A percentile compares a stretch with the other conserved stretches of the same genome.
phyloP scores from a whole-genome alignment of 2,329 filamentous ascomycete species.

The Alternaria longipes region DNA sequence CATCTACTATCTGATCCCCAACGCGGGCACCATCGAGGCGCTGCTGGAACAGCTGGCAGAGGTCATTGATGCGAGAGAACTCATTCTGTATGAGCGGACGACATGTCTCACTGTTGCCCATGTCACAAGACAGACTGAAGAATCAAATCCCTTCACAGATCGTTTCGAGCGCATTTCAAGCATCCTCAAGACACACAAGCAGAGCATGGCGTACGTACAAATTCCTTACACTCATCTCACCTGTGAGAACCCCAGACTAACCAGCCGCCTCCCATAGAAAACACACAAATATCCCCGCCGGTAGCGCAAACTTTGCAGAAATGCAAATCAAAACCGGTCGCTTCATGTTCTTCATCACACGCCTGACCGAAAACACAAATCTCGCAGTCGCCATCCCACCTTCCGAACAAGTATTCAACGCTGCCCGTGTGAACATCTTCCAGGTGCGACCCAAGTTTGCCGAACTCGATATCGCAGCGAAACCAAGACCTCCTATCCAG shows the following conservation, averaged over 20 bases:
- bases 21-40: slow-evolving; percentile 84
- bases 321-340: slow-evolving; percentile 81
- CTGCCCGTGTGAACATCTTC: slow-evolving; percentile 87
- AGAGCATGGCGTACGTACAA: slow-evolving; percentile 66
- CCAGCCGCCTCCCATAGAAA: slow-evolving; percentile 59
- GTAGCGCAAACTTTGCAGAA: slow-evolving; percentile 80
- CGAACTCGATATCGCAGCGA: slow-evolving; percentile 63
- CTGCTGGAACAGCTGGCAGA: slow-evolving; percentile 84
- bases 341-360: slow-evolving; percentile 94
- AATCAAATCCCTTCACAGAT: slow-evolving; percentile 86
- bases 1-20: slow-evolving; percentile 97
- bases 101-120: slow-evolving; percentile 97
- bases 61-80: slow-evolving; percentile 90
- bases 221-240: slow-evolving; percentile 21
- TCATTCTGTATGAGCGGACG: slow-evolving; percentile 92
- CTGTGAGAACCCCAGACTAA: background rate
- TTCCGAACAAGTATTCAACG: slow-evolving; percentile 90
- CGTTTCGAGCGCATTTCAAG: slow-evolving; percentile 95
- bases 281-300: slow-evolving; percentile 81
- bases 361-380: slow-evolving; percentile 97
- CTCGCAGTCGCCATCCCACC: slow-evolving; percentile 91
- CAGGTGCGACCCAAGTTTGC: slow-evolving; percentile 84
- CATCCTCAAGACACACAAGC: slow-evolving; percentile 99
- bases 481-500: slow-evolving; percentile 48
- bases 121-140: slow-evolving; percentile 79